These are phyloP conservation scores for Podaxis sp. DNA, from an alignment of 768 basidiomycete genomes.

Conservation along the genomic window DNA sequence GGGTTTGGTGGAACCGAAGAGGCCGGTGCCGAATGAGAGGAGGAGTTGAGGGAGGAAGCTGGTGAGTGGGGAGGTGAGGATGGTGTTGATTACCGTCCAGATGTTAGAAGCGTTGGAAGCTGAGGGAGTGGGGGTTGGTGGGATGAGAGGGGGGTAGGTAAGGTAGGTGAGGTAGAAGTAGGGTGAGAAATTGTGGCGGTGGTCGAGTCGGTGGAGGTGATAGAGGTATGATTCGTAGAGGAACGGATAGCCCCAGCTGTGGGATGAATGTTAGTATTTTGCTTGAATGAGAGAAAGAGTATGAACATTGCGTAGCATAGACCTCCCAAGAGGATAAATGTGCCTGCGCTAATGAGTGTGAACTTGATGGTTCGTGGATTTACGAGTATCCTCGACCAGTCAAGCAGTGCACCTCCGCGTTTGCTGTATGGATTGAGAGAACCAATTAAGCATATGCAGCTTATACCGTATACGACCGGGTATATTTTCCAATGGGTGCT, in stretches of 20 bases:
- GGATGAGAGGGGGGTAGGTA: conserved; percentile 55
- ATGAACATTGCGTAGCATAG: conserved; percentile 62
- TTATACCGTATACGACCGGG: conserved; percentile 87
- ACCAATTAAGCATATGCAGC: conserved; percentile 60
- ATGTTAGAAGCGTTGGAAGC: conserved; percentile 19
- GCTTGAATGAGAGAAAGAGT: conserved; percentile 5
- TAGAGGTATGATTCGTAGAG: conserved; percentile 91
- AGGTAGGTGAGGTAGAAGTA: conserved; percentile 97
- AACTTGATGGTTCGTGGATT: conserved; percentile 63
- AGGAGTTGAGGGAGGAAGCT: conserved; percentile 85
- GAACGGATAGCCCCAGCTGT: conserved; percentile 96
- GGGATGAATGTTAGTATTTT: neutral
- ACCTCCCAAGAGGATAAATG: conserved; percentile 61
- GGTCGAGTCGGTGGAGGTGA: conserved; percentile 87
- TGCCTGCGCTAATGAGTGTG: conserved; percentile 61
- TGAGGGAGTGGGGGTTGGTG: conserved; percentile 16
- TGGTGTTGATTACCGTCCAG: conserved; percentile 29
- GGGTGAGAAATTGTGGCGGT: conserved; percentile 97
- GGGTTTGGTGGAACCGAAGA: conserved; percentile 57
- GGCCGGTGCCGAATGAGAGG: conserved; percentile 68
- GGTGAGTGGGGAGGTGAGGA: conserved; percentile 71
- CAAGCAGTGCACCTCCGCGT: conserved; percentile 20
- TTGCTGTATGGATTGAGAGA: conserved; percentile 16
- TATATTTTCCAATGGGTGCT: conserved; percentile 98
- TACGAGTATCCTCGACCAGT: conserved; percentile 39